phyloP scores from a whole-genome alignment of 768 basidiomycete genomes.

The Strobilomyces dryophilus region DNA sequence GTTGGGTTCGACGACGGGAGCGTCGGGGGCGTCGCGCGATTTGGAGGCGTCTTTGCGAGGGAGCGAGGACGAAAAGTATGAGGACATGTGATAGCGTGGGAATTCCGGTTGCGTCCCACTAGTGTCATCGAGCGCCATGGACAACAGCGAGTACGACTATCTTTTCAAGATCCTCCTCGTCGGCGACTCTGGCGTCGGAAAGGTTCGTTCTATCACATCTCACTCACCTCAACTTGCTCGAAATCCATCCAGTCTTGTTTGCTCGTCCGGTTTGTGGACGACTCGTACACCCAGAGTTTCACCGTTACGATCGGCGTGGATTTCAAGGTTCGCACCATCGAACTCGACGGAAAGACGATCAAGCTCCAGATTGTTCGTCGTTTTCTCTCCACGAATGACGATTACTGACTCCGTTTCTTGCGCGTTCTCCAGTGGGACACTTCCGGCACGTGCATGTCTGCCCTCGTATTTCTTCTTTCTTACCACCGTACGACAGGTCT shows the following conservation, averaged over 20 bases:
- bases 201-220: constrained; percentile 44
- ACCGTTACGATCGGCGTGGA: constrained; percentile 99
- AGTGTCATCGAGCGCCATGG: too few relatives aligned
- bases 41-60: too few relatives aligned
- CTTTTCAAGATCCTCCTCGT: constrained; percentile 96
- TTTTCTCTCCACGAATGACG: background rate
- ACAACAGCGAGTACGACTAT: constrained; percentile 92
- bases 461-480: background rate
- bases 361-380: constrained; percentile 94
- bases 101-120: too few relatives aligned
- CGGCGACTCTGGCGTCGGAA: constrained; percentile 93
- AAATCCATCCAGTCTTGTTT: constrained; percentile 69
- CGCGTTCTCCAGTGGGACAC: constrained; percentile 83
- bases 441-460: constrained; percentile 57
- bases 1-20: too few relatives aligned
- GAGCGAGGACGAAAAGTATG: too few relatives aligned
- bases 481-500: constrained; percentile 55
- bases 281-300: constrained; percentile 98
- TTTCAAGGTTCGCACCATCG: constrained; percentile 99
- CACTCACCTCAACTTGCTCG: constrained; percentile 24
- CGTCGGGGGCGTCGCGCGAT: too few relatives aligned
- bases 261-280: constrained; percentile 94
- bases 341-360: constrained; percentile 95
- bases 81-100: background rate
- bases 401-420: constrained; percentile 17